Evolutionary conservation across 495 filamentous ascomycete species (phyloP), one percentile per base, ranked within the genome.

Genomic region (Darksidea phi): DNA sequence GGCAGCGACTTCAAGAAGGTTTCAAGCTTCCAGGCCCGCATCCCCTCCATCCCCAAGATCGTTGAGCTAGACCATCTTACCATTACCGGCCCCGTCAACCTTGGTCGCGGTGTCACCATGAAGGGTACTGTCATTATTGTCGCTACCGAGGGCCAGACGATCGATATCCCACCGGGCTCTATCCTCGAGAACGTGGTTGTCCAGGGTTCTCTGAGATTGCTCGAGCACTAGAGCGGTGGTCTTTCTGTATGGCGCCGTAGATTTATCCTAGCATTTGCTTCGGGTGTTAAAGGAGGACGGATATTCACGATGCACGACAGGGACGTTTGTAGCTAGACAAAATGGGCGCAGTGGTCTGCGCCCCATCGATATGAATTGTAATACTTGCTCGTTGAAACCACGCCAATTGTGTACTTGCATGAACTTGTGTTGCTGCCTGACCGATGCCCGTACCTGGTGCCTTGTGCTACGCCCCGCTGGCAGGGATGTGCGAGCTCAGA

Each of bases 81-180:
- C 66, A 91, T 99, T 68, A 99, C 94, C 21, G 94, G 94, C 70
- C 88, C 89, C 36, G 95, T 99, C 67, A 97, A 96, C 79, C 81
- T 99, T 41, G 94, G 94, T 62, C 86, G 95, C 49, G 91, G 91
- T 49, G 94, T 99, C 45, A 91, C 88, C 36, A 79, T 97, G 57
- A 99, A 97, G 84, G 94, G 94, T 64, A 98, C 95, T n/a, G 94
- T 99, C 71, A 99, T 99, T 72, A 99, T 99, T 70, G 94, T 99
- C 37, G 94, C 94, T 12, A 96, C 92, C 42, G 94, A 99, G 79
- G 91, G 91, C 59, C 90, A 87, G 80, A 97, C 95, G 61, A 99
- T 99, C 68, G 94, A 99, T 75, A 87, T 99, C 70, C 94, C 94
- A 38, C 91, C 93, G 6, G 94, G 94, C 72, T 96, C 90, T 17